Conservation (phyloP, 2,329 filamentous ascomycete genomes). For the Daldinia sp. region DNA sequence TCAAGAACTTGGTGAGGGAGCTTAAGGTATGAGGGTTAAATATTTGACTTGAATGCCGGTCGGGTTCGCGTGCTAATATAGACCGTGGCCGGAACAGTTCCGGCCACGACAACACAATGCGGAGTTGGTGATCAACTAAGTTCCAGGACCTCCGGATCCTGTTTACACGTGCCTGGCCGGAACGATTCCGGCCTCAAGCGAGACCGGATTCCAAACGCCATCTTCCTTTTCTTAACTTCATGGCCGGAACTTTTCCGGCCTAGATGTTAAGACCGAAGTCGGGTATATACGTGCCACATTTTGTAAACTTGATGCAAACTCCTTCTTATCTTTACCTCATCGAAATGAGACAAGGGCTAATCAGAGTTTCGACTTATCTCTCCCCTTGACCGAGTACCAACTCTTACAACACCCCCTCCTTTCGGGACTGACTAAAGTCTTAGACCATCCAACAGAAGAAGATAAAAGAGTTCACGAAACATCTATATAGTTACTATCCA, state of each 20-base stretch:
- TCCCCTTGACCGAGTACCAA: no score
- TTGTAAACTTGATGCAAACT: background rate
- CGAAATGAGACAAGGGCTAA: background rate
- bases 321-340: background rate
- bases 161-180: constrained; percentile 28
- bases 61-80: constrained; percentile 35
- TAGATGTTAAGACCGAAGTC: constrained; percentile 39
- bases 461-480: no score
- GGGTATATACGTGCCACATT: constrained; percentile 13
- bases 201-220: constrained; percentile 25
- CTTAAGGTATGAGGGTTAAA: constrained; percentile 17
- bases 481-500: background rate
- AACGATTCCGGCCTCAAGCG: constrained; percentile 35
- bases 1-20: background rate
- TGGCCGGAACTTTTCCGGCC: constrained; percentile 55
- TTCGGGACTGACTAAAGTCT: no score
- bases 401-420: no score
- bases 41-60: constrained; percentile 11
- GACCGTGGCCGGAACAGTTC: constrained; percentile 42
- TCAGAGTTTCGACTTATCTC: no score
- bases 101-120: constrained; percentile 32
- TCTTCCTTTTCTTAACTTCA: constrained; percentile 45
- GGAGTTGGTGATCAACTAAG: constrained; percentile 29
- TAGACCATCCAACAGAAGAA: no score
- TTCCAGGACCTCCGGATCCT: constrained; percentile 35